phyloP scores from a whole-genome alignment of 495 filamentous ascomycete genomes.

The Cercophora samala region DNA sequence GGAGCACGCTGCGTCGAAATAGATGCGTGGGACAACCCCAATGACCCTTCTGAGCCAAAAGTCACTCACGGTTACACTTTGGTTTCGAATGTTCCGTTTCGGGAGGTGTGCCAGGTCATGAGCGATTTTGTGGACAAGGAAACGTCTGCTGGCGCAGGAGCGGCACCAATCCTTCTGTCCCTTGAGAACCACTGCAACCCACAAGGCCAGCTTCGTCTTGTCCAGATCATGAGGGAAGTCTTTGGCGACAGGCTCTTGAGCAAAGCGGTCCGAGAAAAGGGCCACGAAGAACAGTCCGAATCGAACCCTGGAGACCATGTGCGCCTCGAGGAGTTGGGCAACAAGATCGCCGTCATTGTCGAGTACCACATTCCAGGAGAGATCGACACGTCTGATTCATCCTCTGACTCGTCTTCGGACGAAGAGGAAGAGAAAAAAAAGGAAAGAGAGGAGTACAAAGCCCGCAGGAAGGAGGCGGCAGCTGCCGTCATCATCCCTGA shows the following conservation, averaged over 20 bases:
- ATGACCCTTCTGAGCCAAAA: conserved; percentile 49
- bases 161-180: conserved; percentile 51
- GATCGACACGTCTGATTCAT: conserved; percentile 25
- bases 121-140: conserved; percentile 49
- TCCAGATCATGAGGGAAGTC: conserved; percentile 54
- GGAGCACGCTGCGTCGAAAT: conserved; percentile 58
- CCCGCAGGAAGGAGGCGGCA: conserved; percentile 38
- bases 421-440: conserved; percentile 42
- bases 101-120: conserved; percentile 50
- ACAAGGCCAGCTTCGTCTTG: conserved; percentile 47
- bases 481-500: conserved; percentile 48
- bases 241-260: conserved; percentile 49
- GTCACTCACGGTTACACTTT: conserved; percentile 57
- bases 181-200: conserved; percentile 53
- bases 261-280: conserved; percentile 42
- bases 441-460: conserved; percentile 40
- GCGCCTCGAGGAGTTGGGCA: conserved; percentile 44
- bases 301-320: conserved; percentile 37
- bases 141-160: conserved; percentile 34
- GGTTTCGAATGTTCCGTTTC: conserved; percentile 53
- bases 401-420: conserved; percentile 26
- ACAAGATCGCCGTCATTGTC: conserved; percentile 54
- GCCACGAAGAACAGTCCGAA: conserved; percentile 40
- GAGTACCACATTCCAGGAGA: conserved; percentile 54
- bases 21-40: conserved; percentile 53